A percentile compares a stretch with the other conserved stretches of the same genome.
Conservation (phyloP, 257 asterid genomes). For the Solanum dulcamara region DNA sequence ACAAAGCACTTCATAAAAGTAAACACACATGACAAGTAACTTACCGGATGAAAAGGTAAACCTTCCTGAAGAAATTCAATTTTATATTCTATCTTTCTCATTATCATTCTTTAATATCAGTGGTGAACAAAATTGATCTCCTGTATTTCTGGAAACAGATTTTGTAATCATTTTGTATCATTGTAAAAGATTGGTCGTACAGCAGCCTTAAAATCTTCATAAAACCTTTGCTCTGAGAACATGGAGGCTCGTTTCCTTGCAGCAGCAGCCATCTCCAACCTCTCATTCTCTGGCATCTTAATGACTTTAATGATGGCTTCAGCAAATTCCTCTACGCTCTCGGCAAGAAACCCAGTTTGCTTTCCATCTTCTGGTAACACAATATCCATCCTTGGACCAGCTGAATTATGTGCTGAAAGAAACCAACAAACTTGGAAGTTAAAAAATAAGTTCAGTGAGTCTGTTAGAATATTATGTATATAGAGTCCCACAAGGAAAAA, state of each 20-base stretch:
- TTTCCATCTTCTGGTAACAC: constrained; percentile 68
- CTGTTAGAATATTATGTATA: too few species aligned
- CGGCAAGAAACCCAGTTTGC: constrained; percentile 79
- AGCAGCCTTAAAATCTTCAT: constrained; percentile 68
- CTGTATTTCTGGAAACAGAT: neutral
- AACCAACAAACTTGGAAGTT: neutral
- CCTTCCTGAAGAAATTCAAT: too few species aligned
- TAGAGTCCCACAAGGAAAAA: too few species aligned
- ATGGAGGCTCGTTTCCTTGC: constrained; percentile 71
- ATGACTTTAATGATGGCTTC: constrained; percentile 50
- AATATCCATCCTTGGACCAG: constrained; percentile 94
- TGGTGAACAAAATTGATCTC: neutral
- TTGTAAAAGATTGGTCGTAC: constrained; percentile 31
- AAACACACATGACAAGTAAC: too few species aligned
- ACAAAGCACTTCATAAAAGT: neutral
- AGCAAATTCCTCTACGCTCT: constrained; percentile 59
- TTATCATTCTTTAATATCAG: too few species aligned
- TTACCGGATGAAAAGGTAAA: too few species aligned
- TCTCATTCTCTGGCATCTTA: constrained; percentile 47
- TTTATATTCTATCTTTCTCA: too few species aligned
- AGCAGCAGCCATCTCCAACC: constrained; percentile 67
- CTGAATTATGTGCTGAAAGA: constrained; percentile 77
- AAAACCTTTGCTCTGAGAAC: constrained; percentile 77
- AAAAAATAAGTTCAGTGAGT: too few species aligned
- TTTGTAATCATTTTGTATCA: constrained; percentile 5